phyloP scores from a whole-genome alignment of 208 protist species.

The Chromosphaera perkinsii region DNA sequence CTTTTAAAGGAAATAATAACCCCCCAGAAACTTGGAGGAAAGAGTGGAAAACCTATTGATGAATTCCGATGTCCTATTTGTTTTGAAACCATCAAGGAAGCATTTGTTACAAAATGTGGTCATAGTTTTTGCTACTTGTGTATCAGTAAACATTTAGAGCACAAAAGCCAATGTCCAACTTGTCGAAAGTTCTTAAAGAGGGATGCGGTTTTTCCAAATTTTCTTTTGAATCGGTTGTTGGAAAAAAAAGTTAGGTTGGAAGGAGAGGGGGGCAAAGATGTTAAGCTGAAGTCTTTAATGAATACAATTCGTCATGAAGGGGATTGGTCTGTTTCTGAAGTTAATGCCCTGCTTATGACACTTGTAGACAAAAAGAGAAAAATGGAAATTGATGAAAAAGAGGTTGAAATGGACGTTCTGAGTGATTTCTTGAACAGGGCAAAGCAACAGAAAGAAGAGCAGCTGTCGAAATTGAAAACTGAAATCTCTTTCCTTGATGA shows the following conservation, averaged over 20 bases:
- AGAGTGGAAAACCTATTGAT: too few species aligned
- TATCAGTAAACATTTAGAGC: neutral
- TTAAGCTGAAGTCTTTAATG: neutral
- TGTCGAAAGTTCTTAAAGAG: neutral
- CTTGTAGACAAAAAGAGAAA: slow-evolving; percentile 1
- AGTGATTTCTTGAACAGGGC: neutral
- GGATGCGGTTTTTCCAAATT: neutral
- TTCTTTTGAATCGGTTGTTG: neutral
- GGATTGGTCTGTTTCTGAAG: neutral
- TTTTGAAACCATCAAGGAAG: slow-evolving; percentile 38
- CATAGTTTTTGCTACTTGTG: slow-evolving; percentile 31
- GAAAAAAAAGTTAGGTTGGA: neutral
- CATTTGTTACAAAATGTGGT: slow-evolving; percentile 41
- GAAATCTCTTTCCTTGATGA: neutral
- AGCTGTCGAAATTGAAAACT: neutral
- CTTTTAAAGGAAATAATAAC: too few species aligned
- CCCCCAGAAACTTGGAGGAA: too few species aligned
- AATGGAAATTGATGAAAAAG: neutral
- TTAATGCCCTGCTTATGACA: neutral
- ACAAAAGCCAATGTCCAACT: neutral
- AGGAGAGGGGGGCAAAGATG: neutral
- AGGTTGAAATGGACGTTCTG: neutral
- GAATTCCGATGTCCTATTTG: slow-evolving; percentile 35
- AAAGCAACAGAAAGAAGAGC: neutral
- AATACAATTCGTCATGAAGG: neutral